These are phyloP conservation scores for Pseudomassariella vexata DNA, from an alignment of 2,329 filamentous ascomycete genomes.

Conservation along the genomic window DNA sequence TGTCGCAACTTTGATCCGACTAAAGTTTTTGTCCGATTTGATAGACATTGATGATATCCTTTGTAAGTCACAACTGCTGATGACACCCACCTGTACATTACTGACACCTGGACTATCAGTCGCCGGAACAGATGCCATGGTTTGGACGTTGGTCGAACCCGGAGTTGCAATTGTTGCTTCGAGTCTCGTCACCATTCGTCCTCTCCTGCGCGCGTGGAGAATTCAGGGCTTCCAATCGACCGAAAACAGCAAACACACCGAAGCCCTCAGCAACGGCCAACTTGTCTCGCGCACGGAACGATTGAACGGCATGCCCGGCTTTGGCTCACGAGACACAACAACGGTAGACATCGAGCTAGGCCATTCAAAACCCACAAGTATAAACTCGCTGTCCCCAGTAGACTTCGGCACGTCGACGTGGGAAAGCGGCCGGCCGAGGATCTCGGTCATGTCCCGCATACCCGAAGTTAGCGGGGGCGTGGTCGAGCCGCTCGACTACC, in stretches of 20 bases:
- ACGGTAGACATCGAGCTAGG: constrained; percentile 28
- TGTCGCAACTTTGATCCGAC: constrained; percentile 45
- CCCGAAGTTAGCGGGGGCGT: neutral
- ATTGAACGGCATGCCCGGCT: constrained; percentile 24
- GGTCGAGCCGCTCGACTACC: neutral
- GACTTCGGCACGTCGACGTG: neutral
- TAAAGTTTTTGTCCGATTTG: constrained; percentile 41
- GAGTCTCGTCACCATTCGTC: constrained; percentile 48
- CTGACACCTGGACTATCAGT: constrained; percentile 24
- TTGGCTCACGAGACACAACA: constrained; percentile 30
- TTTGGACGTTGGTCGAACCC: constrained; percentile 53
- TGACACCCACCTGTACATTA: too few species aligned
- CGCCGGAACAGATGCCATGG: constrained; percentile 44
- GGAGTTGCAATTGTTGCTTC: constrained; percentile 50
- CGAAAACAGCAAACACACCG: constrained; percentile 25
- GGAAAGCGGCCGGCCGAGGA: neutral
- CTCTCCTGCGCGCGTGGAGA: constrained; percentile 42
- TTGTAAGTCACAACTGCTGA: too few species aligned
- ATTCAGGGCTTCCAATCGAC: constrained; percentile 41
- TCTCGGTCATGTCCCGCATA: constrained; percentile 5
- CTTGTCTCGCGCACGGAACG: constrained; percentile 23
- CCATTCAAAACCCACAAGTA: constrained; percentile 7
- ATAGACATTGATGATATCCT: constrained; percentile 39
- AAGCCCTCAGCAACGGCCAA: constrained; percentile 15
- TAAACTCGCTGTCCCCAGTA: too few species aligned